Percentiles rank a stretch among this genome's conserved stretches.
Evolutionary conservation across 2,329 filamentous ascomycete genomes (phyloP).

Genomic region (Cladophialophora carrionii): DNA sequence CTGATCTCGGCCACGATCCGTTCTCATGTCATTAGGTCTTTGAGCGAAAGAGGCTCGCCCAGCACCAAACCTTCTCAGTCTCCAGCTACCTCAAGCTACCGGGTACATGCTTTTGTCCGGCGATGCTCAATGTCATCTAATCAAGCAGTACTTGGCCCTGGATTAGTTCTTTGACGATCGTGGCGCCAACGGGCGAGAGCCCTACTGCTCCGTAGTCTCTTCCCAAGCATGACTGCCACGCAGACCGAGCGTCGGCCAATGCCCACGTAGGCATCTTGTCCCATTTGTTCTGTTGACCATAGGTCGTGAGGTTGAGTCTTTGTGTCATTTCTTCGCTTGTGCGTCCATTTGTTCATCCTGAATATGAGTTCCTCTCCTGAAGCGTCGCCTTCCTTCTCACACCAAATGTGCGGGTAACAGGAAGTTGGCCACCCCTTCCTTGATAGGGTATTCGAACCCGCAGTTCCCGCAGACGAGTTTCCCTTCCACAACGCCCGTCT

Average conservation of each 20-base stretch:
- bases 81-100: neutral
- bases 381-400: slow-evolving; percentile 22
- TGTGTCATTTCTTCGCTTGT: neutral
- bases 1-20: neutral
- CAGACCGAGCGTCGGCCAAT: neutral
- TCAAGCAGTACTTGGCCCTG: neutral
- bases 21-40: neutral
- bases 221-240: neutral
- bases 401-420: slow-evolving; percentile 87
- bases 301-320: neutral
- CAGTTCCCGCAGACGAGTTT: slow-evolving; percentile 89
- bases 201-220: neutral
- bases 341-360: neutral
- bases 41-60: neutral
- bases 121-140: neutral
- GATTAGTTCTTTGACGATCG: neutral
- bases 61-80: neutral
- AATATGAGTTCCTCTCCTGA: neutral
- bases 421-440: slow-evolving; percentile 97
- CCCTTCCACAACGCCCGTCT: slow-evolving; percentile 87
- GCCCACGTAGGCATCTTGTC: neutral
- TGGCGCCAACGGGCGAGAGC: neutral
- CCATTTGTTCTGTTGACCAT: neutral
- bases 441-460: slow-evolving; percentile 89
- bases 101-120: neutral